phyloP scores from a whole-genome alignment of 495 filamentous ascomycete species.

The Hypoxylon lenormandii region DNA sequence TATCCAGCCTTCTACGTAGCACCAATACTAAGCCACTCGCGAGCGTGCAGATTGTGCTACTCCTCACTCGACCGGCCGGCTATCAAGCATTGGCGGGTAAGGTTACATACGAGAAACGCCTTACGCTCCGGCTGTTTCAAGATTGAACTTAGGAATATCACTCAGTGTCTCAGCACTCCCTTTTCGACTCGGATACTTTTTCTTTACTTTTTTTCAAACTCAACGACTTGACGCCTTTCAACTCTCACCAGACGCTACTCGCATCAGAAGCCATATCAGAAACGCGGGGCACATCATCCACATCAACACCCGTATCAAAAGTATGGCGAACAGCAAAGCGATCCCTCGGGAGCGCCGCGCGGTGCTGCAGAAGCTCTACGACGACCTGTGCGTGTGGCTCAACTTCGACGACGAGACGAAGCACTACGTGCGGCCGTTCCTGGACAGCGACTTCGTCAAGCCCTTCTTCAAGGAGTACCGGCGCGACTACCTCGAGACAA shows the following conservation, averaged over 20 bases:
- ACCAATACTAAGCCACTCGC: conserved; percentile 30
- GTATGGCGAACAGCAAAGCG: conserved; percentile 21
- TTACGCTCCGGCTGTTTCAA: neutral
- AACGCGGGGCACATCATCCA: too few species aligned
- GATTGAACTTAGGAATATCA: neutral
- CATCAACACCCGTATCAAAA: too few species aligned
- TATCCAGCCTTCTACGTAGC: conserved; percentile 19
- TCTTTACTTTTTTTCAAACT: too few species aligned
- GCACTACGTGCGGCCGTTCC: conserved; percentile 24
- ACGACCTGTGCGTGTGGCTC: conserved; percentile 41
- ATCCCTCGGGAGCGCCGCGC: conserved; percentile 39
- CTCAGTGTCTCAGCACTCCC: too few species aligned
- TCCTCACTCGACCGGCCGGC: conserved; percentile 10
- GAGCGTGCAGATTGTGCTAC: conserved; percentile 24
- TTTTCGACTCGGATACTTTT: too few species aligned
- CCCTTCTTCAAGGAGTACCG: conserved; percentile 46
- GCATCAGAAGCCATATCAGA: neutral
- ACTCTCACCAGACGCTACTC: too few species aligned
- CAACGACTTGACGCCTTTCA: too few species aligned
- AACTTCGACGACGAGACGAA: conserved; percentile 43
- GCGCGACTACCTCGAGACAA: conserved; percentile 41
- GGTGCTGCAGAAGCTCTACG: conserved; percentile 42
- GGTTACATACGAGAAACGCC: neutral
- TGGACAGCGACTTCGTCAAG: conserved; percentile 41
- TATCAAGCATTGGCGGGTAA: neutral